phyloP scores from a whole-genome alignment of 140 eudicot genomes.

The Bidens hawaiensis region DNA sequence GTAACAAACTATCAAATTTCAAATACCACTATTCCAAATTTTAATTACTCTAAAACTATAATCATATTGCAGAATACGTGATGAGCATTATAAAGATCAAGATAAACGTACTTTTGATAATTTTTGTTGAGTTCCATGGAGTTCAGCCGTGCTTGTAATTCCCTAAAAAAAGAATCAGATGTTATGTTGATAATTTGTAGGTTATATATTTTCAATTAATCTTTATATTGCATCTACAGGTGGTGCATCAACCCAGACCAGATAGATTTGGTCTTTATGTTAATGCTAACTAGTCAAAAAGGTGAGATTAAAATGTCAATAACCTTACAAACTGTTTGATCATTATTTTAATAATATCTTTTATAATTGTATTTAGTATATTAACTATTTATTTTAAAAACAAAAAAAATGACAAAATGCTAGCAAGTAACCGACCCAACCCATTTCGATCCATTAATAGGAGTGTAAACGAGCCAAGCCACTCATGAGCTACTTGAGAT shows the following conservation, averaged over 20 bases:
- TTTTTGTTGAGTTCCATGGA: conserved; percentile 35
- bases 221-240: not conserved
- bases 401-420: not conserved
- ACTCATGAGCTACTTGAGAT: no score
- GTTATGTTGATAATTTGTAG: conserved; percentile 18
- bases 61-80: conserved; percentile 6
- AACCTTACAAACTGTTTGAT: not conserved
- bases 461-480: no score
- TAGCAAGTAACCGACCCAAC: not conserved
- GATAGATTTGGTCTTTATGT: not conserved
- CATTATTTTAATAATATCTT: not conserved
- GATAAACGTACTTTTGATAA: conserved; percentile 44
- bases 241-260: not conserved
- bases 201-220: conserved; percentile 3
- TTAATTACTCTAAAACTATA: not conserved
- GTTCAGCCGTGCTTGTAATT: conserved; percentile 42
- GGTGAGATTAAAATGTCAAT: not conserved
- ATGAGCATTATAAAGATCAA: conserved; percentile 24
- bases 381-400: not conserved
- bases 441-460: not conserved
- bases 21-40: not conserved
- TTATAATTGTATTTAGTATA: not conserved
- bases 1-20: conserved; percentile 6
- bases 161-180: conserved; percentile 43
- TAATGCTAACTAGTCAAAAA: not conserved